Percentiles rank a stretch among this genome's conserved stretches.
Conservation (phyloP, 352 stramenopile genomes). For the Chrysophaeum taylorii region DNA sequence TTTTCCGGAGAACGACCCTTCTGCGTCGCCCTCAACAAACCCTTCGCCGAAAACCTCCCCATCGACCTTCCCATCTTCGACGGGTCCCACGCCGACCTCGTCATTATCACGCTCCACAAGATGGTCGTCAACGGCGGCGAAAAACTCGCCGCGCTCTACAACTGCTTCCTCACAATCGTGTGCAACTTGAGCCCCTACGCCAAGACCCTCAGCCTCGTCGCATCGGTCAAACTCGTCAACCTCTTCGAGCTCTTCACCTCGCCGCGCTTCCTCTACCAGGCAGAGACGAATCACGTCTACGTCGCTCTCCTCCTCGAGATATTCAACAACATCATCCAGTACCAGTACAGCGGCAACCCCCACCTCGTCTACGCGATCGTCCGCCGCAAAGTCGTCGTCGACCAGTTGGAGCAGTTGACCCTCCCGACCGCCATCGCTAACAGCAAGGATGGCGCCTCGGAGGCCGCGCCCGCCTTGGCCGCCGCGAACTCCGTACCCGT, state of each 20-base stretch:
- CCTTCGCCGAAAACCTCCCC: conserved; percentile 82
- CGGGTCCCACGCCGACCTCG: conserved; percentile 87
- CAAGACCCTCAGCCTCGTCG: conserved; percentile 85
- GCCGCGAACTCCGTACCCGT: too few species aligned
- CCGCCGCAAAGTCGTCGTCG: conserved; percentile 87
- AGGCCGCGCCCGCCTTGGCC: too few species aligned
- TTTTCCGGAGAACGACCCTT: conserved; percentile 91
- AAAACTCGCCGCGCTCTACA: conserved; percentile 90
- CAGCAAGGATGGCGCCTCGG: too few species aligned
- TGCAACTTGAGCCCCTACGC: conserved; percentile 96
- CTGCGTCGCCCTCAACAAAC: conserved; percentile 90
- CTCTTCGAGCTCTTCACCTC: conserved; percentile 94
- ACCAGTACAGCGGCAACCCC: conserved; percentile 90
- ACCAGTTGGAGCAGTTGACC: conserved; percentile 70
- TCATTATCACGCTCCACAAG: conserved; percentile 94
- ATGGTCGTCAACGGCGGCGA: conserved; percentile 92
- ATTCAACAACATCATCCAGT: conserved; percentile 99
- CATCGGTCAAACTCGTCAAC: conserved; percentile 84
- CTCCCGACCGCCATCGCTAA: conserved; percentile 56
- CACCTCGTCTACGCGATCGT: conserved; percentile 97
- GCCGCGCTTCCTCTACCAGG: conserved; percentile 80
- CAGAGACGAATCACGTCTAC: conserved; percentile 85
- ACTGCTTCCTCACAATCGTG: conserved; percentile 97
- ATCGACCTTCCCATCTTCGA: conserved; percentile 83
- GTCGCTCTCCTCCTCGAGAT: conserved; percentile 91